Percentiles rank a stretch among this genome's conserved stretches.
Conservation (phyloP, 169 alveolate species). For the Eimeria brunetti region DNA sequence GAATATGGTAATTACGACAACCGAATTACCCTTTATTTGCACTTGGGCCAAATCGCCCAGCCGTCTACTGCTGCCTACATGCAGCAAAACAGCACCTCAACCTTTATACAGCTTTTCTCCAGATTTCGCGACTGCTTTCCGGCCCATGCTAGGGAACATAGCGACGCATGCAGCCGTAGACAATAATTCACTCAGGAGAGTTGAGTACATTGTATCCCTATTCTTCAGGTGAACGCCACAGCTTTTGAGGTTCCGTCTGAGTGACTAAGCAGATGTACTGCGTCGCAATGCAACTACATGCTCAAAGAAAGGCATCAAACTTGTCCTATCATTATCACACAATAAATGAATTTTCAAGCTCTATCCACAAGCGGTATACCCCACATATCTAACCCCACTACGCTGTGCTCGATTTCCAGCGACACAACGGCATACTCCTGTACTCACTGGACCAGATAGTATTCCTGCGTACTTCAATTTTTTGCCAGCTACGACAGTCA, state of each 20-base stretch:
- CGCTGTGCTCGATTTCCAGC: neutral
- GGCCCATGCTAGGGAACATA: neutral
- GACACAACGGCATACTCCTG: neutral
- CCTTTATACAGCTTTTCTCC: no score
- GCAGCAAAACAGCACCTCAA: neutral
- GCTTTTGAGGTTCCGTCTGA: neutral
- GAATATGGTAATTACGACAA: conserved; percentile 16
- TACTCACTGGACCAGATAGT: neutral
- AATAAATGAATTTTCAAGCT: neutral
- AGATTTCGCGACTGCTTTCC: neutral
- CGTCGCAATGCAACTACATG: neutral
- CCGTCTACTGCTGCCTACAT: conserved; percentile 34
- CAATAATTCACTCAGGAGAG: neutral
- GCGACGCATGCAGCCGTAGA: neutral
- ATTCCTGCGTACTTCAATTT: neutral
- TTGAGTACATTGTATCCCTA: neutral
- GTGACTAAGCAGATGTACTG: neutral
- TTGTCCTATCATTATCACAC: neutral
- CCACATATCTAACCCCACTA: neutral
- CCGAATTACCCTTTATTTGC: conserved; percentile 20
- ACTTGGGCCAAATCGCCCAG: conserved; percentile 53
- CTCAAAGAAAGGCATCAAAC: no score
- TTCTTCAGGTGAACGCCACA: neutral
- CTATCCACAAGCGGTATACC: neutral
- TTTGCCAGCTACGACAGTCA: neutral